Conservation (phyloP, 2,329 filamentous ascomycete genomes). For the Spiromastix sp. region DNA sequence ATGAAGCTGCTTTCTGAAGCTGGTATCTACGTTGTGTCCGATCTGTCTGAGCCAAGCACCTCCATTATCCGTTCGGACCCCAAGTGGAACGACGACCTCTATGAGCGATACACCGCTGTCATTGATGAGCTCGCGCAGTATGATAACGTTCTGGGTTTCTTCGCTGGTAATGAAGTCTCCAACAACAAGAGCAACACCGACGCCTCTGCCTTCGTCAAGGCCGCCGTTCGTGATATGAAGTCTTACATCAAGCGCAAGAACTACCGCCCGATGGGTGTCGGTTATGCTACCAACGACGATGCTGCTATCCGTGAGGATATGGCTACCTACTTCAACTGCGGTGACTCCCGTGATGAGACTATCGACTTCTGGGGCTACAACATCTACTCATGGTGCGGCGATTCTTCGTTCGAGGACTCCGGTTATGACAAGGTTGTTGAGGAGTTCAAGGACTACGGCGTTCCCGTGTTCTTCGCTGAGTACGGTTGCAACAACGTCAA, state of each 20-base stretch:
- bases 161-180: conserved; percentile 95
- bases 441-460: conserved; percentile 81
- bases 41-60: conserved; percentile 67
- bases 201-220: conserved; percentile 92
- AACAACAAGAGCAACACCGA: conserved; percentile 81
- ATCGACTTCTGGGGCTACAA: conserved; percentile 99
- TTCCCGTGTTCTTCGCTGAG: conserved; percentile 96
- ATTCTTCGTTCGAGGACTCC: conserved; percentile 65
- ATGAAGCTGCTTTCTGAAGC: conserved; percentile 73
- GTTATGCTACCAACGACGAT: conserved; percentile 94
- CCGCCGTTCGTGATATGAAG: conserved; percentile 93
- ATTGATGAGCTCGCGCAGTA: conserved; percentile 74
- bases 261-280: conserved; percentile 73
- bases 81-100: conserved; percentile 68
- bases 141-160: conserved; percentile 91
- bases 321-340: conserved; percentile 92
- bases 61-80: conserved; percentile 81
- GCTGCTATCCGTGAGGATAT: conserved; percentile 68
- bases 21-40: conserved; percentile 91
- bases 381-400: conserved; percentile 98
- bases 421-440: conserved; percentile 73
- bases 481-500: conserved; percentile 81
- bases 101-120: conserved; percentile 70
- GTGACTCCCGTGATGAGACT: conserved; percentile 45
- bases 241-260: conserved; percentile 74